phyloP scores from a whole-genome alignment of 371 early-diverging fungal genomes.

The Sporodiniella umbellata region DNA sequence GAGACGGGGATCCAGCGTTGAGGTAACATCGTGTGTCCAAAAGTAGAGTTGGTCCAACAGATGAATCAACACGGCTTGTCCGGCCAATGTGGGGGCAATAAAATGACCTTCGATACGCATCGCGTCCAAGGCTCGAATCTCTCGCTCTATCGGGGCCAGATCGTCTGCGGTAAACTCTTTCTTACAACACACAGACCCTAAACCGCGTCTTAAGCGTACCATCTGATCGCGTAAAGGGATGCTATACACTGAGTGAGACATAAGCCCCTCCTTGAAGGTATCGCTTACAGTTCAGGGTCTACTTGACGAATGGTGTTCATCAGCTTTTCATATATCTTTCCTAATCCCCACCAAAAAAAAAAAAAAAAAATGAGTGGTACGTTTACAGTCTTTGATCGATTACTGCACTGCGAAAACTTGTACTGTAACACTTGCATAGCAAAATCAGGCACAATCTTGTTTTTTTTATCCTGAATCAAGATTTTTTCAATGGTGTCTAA shows the following conservation, averaged over 20 bases:
- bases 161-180: conserved; percentile 34
- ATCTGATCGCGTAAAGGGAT: conserved; percentile 65
- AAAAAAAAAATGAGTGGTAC: not conserved
- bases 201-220: conserved; percentile 60
- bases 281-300: conserved; percentile 38
- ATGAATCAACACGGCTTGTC: conserved; percentile 54
- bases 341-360: conserved; percentile 10
- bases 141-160: conserved; percentile 56
- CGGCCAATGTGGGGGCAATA: conserved; percentile 46
- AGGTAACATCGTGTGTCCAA: conserved; percentile 71
- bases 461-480: conserved; percentile 24
- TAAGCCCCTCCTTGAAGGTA: not conserved
- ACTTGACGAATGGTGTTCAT: conserved; percentile 40
- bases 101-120: conserved; percentile 72
- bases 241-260: conserved; percentile 3
- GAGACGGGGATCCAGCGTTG: conserved; percentile 52
- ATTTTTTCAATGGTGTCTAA: conserved; percentile 39
- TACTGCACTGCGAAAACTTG: conserved; percentile 43
- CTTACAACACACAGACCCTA: conserved; percentile 49
- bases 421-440: conserved; percentile 32
- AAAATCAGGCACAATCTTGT: conserved; percentile 20
- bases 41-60: conserved; percentile 77
- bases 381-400: conserved; percentile 2
- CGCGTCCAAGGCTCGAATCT: conserved; percentile 66
- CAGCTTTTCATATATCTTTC: conserved; percentile 25